Evolutionary conservation across 768 basidiomycete genomes (phyloP).

Genomic region (Panus rudis): DNA sequence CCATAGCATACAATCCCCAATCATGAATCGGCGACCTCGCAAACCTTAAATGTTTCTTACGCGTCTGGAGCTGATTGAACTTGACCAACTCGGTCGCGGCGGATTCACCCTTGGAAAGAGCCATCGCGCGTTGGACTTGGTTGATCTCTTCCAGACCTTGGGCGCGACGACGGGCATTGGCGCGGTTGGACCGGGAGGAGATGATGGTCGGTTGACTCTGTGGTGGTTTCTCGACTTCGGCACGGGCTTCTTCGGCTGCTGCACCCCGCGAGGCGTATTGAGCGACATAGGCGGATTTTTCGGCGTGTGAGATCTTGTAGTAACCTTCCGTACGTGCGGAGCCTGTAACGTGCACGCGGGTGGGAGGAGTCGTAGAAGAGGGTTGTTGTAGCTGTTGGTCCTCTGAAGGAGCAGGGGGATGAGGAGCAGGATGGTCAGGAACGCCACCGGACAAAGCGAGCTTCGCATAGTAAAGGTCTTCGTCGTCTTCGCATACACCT

Average conservation of each 20-base stretch:
- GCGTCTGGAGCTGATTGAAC: slow-evolving; percentile 96
- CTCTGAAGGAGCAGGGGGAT: slow-evolving; percentile 17
- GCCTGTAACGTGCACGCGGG: slow-evolving; percentile 75
- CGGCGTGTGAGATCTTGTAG: slow-evolving; percentile 88
- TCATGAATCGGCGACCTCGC: slow-evolving; percentile 95
- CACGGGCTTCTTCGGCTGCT: slow-evolving; percentile 32
- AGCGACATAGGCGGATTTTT: slow-evolving; percentile 88
- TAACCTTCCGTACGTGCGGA: slow-evolving; percentile 91
- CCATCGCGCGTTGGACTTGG: slow-evolving; percentile 76
- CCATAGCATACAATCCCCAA: slow-evolving; percentile 98
- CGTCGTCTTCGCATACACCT: slow-evolving; percentile 77
- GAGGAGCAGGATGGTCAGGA: slow-evolving; percentile 17
- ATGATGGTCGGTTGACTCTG: slow-evolving; percentile 57
- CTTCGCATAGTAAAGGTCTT: slow-evolving; percentile 78
- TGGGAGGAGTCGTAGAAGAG: slow-evolving; percentile 26
- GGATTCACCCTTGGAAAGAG: slow-evolving; percentile 68
- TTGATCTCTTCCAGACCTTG: slow-evolving; percentile 94
- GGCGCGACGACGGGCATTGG: slow-evolving; percentile 84
- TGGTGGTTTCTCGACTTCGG: slow-evolving; percentile 39
- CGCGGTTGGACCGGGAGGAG: slow-evolving; percentile 85
- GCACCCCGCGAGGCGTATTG: slow-evolving; percentile 70
- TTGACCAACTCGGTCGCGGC: slow-evolving; percentile 79
- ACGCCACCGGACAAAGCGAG: slow-evolving; percentile 42
- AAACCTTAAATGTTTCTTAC: slow-evolving; percentile 97
- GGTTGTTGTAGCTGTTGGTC: slow-evolving; percentile 33